Conservation (phyloP, 192 early-diverging fungal species). For the Podochytrium sp. region DNA sequence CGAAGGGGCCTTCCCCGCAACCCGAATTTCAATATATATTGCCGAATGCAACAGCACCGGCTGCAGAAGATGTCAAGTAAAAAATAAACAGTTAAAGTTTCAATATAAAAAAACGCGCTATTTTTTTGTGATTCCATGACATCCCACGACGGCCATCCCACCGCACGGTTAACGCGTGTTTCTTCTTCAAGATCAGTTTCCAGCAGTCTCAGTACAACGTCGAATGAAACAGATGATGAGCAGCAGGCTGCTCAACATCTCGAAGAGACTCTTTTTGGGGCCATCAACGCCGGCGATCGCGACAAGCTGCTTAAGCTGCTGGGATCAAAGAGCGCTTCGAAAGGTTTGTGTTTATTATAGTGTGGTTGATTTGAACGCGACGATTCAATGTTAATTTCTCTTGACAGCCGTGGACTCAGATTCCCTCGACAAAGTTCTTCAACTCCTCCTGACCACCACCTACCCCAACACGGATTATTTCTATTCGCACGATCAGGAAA, state of each 20-base stretch:
- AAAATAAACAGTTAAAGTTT: neutral
- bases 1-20: too few relatives aligned
- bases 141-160: too few relatives aligned
- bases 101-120: neutral
- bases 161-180: too few relatives aligned
- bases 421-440: constrained; percentile 28
- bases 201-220: neutral
- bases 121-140: too few relatives aligned
- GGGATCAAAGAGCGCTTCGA: neutral
- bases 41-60: neutral
- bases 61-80: too few relatives aligned
- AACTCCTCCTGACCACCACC: constrained; percentile 48
- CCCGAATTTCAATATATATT: too few relatives aligned
- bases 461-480: constrained; percentile 59
- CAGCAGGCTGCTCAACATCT: neutral
- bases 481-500: constrained; percentile 62
- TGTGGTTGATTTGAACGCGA: too few relatives aligned
- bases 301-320: constrained; percentile 33
- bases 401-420: constrained; percentile 1
- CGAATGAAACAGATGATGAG: neutral
- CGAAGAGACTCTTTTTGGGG: constrained; percentile 41
- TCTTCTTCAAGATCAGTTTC: too few relatives aligned
- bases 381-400: neutral
- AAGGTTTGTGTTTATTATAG: neutral
- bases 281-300: constrained; percentile 44